phyloP scores from a whole-genome alignment of 305 asterid genomes.

The Fraxinus angustifolia region DNA sequence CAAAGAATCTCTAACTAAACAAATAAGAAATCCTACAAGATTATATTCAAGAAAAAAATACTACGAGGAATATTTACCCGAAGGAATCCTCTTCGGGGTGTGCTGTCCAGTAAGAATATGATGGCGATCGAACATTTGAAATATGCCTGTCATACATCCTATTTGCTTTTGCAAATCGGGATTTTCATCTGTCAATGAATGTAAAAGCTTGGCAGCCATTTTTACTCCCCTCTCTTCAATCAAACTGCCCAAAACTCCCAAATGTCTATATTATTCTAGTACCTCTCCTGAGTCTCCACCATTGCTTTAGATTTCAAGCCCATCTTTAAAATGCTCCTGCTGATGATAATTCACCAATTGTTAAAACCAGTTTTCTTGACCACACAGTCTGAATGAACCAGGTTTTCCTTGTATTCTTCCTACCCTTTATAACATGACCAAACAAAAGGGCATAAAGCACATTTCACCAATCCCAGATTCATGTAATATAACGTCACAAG shows the following conservation, averaged over 20 bases:
- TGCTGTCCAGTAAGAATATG: slow-evolving; percentile 52
- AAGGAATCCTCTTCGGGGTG: slow-evolving; percentile 36
- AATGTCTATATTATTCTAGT: neutral
- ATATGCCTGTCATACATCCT: slow-evolving; percentile 89
- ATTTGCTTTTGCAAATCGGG: slow-evolving; percentile 82
- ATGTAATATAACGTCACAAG: neutral
- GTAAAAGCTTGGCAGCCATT: slow-evolving; percentile 83
- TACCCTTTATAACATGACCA: slow-evolving; percentile 1
- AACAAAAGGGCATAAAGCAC: slow-evolving; percentile 5
- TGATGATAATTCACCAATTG: slow-evolving; percentile 1
- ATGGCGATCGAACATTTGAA: slow-evolving; percentile 81
- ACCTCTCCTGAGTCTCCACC: neutral
- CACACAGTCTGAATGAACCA: neutral
- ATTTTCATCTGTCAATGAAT: slow-evolving; percentile 51
- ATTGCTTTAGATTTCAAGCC: slow-evolving; percentile 1
- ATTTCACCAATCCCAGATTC: neutral
- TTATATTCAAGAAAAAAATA: neutral
- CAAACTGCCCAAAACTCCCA: slow-evolving; percentile 9
- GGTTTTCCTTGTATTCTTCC: neutral
- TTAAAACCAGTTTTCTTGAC: slow-evolving; percentile 7
- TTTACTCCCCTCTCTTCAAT: slow-evolving; percentile 18
- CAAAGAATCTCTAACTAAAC: neutral
- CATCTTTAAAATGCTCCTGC: slow-evolving; percentile 2
- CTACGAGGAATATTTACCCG: slow-evolving; percentile 42
- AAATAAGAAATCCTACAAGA: neutral